A percentile compares a stretch with the other conserved stretches of the same genome.
Evolutionary conservation across 2,329 filamentous ascomycete genomes (phyloP).

Genomic region (Trichoderma polysporum): DNA sequence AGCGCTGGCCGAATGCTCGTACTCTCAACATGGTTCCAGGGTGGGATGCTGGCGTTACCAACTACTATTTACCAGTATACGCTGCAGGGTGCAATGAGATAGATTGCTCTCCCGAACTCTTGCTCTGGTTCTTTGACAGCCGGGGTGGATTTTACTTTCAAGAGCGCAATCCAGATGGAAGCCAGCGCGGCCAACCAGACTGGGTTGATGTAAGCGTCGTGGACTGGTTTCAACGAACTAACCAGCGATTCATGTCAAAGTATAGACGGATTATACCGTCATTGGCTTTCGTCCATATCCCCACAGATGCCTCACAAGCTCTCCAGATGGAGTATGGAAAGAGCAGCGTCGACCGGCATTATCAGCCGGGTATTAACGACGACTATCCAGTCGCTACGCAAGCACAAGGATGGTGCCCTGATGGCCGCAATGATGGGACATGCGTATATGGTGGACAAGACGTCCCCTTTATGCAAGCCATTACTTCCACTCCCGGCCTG

Average conservation of each 20-base stretch:
- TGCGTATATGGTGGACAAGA: slow-evolving; percentile 53
- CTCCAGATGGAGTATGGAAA: slow-evolving; percentile 35
- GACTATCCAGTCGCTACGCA: slow-evolving; percentile 43
- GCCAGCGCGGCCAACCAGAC: slow-evolving; percentile 38
- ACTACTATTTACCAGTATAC: slow-evolving; percentile 50
- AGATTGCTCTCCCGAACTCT: slow-evolving; percentile 40
- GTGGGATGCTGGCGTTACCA: slow-evolving; percentile 42
- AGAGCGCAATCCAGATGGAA: slow-evolving; percentile 32
- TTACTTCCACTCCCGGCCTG: slow-evolving; percentile 54
- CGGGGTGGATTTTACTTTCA: slow-evolving; percentile 57
- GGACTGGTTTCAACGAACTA: slow-evolving; percentile 44
- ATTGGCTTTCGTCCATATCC: slow-evolving; percentile 51
- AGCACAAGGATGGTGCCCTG: slow-evolving; percentile 45
- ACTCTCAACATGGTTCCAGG: slow-evolving; percentile 43
- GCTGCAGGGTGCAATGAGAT: slow-evolving; percentile 33
- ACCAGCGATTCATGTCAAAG: slow-evolving; percentile 30
- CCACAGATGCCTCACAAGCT: slow-evolving; percentile 43
- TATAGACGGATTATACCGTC: slow-evolving; percentile 43
- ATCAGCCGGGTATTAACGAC: slow-evolving; percentile 47
- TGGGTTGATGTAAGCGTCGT: slow-evolving; percentile 49
- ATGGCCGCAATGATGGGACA: slow-evolving; percentile 38
- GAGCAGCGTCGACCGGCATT: slow-evolving; percentile 35
- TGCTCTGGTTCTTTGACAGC: slow-evolving; percentile 74
- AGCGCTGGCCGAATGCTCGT: slow-evolving; percentile 38
- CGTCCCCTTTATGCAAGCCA: slow-evolving; percentile 60